Percentiles rank a stretch among this genome's conserved stretches.
Evolutionary conservation across 192 early-diverging fungal species (phyloP).

Genomic region (Backusella luteola): DNA sequence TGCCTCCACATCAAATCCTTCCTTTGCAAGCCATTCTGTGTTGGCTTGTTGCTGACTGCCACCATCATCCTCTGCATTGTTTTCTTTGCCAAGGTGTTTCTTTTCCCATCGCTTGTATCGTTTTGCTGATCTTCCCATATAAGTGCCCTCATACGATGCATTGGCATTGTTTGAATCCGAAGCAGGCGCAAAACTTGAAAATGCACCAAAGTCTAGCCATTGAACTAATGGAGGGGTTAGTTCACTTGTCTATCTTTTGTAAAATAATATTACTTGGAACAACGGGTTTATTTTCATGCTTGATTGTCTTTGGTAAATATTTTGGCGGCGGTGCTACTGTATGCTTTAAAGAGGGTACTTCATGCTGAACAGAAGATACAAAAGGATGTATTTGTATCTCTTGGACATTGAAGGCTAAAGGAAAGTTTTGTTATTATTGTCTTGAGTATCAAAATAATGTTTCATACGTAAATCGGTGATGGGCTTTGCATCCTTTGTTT

Average conservation of each 20-base stretch:
- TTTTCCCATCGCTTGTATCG: constrained; percentile 16
- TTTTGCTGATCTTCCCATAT: constrained; percentile 30
- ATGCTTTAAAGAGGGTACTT: constrained; percentile 27
- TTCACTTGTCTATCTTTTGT: not conserved
- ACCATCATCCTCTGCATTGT: not conserved
- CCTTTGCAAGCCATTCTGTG: constrained; percentile 22
- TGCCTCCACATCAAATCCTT: constrained; percentile 29
- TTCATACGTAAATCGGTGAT: constrained; percentile 23
- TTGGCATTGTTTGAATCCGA: constrained; percentile 48
- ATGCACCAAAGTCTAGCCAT: constrained; percentile 45
- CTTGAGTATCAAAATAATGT: too few relatives aligned
- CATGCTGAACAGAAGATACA: constrained; percentile 13
- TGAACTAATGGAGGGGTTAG: constrained; percentile 37
- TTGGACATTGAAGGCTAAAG: constrained; percentile 35
- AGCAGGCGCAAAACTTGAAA: constrained; percentile 52
- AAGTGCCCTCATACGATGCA: constrained; percentile 43
- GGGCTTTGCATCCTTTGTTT: not conserved
- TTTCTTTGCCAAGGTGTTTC: not conserved
- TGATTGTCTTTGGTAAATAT: not conserved
- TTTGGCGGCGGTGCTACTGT: constrained; percentile 17
- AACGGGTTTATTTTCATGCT: constrained; percentile 28
- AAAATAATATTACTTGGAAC: constrained; percentile 17
- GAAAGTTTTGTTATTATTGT: not conserved
- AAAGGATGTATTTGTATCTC: constrained; percentile 32
- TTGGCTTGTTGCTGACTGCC: constrained; percentile 2